phyloP scores from a whole-genome alignment of 2,329 filamentous ascomycete species.

The Emmonsiellopsis sp. region DNA sequence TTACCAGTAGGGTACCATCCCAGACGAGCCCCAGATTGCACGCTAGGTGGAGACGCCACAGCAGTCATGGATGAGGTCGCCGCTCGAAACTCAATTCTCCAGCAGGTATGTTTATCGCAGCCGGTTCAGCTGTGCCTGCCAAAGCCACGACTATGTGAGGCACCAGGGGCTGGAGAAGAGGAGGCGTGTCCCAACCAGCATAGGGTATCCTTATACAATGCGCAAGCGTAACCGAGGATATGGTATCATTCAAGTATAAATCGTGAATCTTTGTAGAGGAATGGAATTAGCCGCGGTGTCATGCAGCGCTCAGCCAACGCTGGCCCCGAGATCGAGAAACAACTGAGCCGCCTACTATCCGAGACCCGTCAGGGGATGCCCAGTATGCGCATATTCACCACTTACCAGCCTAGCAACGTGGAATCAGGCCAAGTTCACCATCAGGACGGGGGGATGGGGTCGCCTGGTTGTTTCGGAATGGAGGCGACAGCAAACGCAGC shows the following conservation, averaged over 20 bases:
- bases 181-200: conserved; percentile 3
- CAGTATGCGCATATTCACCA: not conserved
- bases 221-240: not conserved
- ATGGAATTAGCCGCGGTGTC: not conserved
- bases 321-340: not conserved
- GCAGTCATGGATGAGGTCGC: conserved; percentile 48
- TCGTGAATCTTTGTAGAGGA: not conserved
- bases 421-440: not conserved
- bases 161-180: conserved; percentile 1
- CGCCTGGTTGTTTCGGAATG: not conserved
- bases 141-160: conserved; percentile 4
- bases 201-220: not conserved
- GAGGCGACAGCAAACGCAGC: conserved; percentile 4
- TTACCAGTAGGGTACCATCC: conserved; percentile 52
- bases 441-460: not conserved
- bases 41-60: conserved; percentile 55
- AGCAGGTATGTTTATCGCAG: not conserved
- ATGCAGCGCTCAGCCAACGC: not conserved
- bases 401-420: not conserved
- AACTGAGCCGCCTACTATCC: not conserved
- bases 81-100: not conserved
- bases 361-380: too few relatives aligned
- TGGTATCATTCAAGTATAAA: not conserved
- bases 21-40: conserved; percentile 52
- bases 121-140: not conserved